Conservation (phyloP, 345 rosid species). For the Microthlaspi erraticum region DNA sequence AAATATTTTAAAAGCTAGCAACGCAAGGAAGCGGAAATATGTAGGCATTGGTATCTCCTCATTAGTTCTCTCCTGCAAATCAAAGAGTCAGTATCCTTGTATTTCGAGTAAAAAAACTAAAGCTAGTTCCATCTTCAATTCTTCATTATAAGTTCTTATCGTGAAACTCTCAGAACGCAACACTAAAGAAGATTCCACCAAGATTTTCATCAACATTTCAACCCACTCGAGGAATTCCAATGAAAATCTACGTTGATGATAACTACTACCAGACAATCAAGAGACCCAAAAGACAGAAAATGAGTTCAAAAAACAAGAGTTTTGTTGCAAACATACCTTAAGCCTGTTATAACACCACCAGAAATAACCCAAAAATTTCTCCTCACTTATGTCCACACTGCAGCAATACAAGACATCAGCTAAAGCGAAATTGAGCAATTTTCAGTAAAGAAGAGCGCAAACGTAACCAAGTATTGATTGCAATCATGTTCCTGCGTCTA, state of each 20-base stretch:
- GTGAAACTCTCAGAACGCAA: conserved; percentile 1
- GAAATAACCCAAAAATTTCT: conserved; percentile 89
- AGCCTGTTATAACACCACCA: conserved; percentile 97
- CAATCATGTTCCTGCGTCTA: conserved; percentile 12
- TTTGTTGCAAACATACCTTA: conserved; percentile 57
- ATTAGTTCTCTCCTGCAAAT: conserved; percentile 69
- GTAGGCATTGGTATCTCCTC: conserved; percentile 94
- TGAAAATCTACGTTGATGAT: background rate
- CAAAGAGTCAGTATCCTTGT: conserved; percentile 11
- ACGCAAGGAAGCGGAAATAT: conserved; percentile 87
- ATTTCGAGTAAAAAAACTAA: conserved; percentile 8
- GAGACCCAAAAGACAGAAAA: background rate
- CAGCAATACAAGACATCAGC: conserved; percentile 42
- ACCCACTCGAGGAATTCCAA: background rate
- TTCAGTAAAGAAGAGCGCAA: background rate
- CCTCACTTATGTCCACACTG: conserved; percentile 86
- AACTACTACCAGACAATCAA: background rate
- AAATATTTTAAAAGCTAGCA: conserved; percentile 96
- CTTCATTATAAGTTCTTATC: background rate
- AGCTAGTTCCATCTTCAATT: conserved; percentile 23
- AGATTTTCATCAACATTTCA: conserved; percentile 1
- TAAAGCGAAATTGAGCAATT: conserved; percentile 21
- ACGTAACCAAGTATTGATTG: background rate
- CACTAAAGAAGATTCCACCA: conserved; percentile 6
- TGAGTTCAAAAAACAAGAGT: conserved; percentile 12